These are phyloP conservation scores for Echium plantagineum DNA, from an alignment of 257 asterid species.

Conservation along the genomic window DNA sequence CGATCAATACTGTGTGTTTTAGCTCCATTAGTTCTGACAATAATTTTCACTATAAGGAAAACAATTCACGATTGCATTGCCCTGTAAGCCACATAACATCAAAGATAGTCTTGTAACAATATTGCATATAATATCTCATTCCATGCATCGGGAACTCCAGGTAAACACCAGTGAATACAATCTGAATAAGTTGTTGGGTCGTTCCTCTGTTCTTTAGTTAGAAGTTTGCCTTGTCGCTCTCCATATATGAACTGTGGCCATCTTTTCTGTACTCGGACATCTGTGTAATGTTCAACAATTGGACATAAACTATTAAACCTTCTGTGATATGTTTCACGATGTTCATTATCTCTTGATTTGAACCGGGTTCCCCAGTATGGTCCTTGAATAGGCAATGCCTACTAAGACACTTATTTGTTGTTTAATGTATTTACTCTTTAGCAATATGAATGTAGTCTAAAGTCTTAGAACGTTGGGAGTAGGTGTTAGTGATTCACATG, in stretches of 20 bases:
- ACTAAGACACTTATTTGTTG: too few species aligned
- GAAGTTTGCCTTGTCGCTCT: constrained; percentile 69
- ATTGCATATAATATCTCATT: constrained; percentile 60
- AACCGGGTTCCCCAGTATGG: constrained; percentile 81
- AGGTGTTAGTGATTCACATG: constrained; percentile 1
- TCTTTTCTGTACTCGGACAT: constrained; percentile 79
- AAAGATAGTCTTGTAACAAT: constrained; percentile 61
- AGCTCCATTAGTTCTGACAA: too few species aligned
- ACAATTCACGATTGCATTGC: too few species aligned
- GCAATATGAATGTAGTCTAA: too few species aligned
- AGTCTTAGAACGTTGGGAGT: neutral
- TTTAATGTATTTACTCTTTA: too few species aligned
- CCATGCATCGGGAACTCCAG: constrained; percentile 90
- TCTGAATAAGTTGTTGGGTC: constrained; percentile 69
- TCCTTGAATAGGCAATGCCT: constrained; percentile 52
- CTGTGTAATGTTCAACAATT: constrained; percentile 61
- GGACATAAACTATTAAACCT: constrained; percentile 31
- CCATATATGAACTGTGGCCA: constrained; percentile 69
- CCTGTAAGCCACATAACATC: neutral
- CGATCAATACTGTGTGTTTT: neutral
- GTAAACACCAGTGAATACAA: constrained; percentile 99
- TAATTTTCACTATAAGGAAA: too few species aligned
- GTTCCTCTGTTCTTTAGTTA: constrained; percentile 55
- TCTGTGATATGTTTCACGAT: constrained; percentile 37
- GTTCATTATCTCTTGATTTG: constrained; percentile 61